Conservation (phyloP, 768 basidiomycete genomes). For the Tricholoma flavovirens region DNA sequence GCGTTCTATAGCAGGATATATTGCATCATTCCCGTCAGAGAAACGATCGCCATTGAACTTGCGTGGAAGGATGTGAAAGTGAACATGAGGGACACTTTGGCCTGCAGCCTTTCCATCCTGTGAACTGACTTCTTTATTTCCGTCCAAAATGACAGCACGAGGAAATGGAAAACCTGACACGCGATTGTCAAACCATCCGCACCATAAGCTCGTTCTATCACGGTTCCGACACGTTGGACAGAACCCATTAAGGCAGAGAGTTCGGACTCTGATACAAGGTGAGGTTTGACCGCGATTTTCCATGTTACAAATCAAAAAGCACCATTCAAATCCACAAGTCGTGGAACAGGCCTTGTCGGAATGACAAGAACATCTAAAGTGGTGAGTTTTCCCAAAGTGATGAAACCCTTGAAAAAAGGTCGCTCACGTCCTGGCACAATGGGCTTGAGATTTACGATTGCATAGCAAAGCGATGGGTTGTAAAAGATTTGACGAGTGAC, state of each 20-base stretch:
- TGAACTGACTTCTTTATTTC: not conserved
- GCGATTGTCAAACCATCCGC: slow-evolving; percentile 85
- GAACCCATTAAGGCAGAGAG: slow-evolving; percentile 74
- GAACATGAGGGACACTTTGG: slow-evolving; percentile 83
- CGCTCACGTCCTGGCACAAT: slow-evolving; percentile 87
- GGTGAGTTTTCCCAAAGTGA: not conserved
- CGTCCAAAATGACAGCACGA: not conserved
- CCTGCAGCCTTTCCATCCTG: slow-evolving; percentile 89
- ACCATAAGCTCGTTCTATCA: slow-evolving; percentile 76
- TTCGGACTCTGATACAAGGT: slow-evolving; percentile 44
- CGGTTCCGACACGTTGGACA: slow-evolving; percentile 71
- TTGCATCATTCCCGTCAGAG: slow-evolving; percentile 55
- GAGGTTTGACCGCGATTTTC: not conserved
- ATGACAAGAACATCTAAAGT: slow-evolving; percentile 56
- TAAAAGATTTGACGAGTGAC: slow-evolving; percentile 76
- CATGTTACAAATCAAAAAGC: not conserved
- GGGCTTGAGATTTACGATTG: slow-evolving; percentile 93
- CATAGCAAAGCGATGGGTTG: slow-evolving; percentile 62
- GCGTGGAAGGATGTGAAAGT: slow-evolving; percentile 90
- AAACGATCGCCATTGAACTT: slow-evolving; percentile 65
- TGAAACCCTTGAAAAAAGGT: not conserved
- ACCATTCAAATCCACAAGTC: slow-evolving; percentile 53
- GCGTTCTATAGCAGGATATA: slow-evolving; percentile 74
- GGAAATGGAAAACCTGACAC: slow-evolving; percentile 59
- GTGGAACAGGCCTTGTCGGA: slow-evolving; percentile 48